Evolutionary conservation across 306 rosid genomes (phyloP), one percentile per base, ranked within the genome.

Genomic region (Rosa lucieae): DNA sequence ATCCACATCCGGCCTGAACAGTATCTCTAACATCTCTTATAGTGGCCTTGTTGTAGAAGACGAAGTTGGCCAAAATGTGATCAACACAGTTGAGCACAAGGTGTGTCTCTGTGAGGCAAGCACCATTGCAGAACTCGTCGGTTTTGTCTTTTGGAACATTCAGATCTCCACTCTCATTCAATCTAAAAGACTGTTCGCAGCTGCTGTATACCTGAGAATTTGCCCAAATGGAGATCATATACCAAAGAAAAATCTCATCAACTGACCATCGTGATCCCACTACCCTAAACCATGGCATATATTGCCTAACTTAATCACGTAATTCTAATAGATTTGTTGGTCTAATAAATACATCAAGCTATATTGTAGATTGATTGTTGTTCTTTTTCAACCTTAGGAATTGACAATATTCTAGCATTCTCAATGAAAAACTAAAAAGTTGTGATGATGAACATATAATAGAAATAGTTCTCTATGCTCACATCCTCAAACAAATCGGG

Each of bases 1-100:
- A 84, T 37, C 95, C 97, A 83, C 99, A 94, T 10, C 73, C 97
- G 53, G 95, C 90, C 2, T 79, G 72, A 78, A 94, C 12, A 2
- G 94, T 94, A 13, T 87, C 88, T 74, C 80, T 83, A 49, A 94
- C 72, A 61, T 91, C 99, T 23, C 75, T 69, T 42, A 92, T 80
- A 0, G 97, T 91, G 75, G 97, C 99, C 67, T 70, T 87, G 59
- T 94, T 94, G 85, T 87, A 91, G 77, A 94, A 92, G 80, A 87
- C 0, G 73, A 92, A 94, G 84, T 88, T 72, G 51, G 43, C 53
- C 70, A 92, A 89, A 58, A 94, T 87, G 81, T 81, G 82, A 0
- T 89, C 93, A 8, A 94, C 35, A 79, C 99, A 94, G 18, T 59
- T 66, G 0, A 94, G 90, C 29, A 92, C 97, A 55, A 92, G 87